phyloP scores from a whole-genome alignment of 768 basidiomycete species.

The Rhizopogon roseolus region DNA sequence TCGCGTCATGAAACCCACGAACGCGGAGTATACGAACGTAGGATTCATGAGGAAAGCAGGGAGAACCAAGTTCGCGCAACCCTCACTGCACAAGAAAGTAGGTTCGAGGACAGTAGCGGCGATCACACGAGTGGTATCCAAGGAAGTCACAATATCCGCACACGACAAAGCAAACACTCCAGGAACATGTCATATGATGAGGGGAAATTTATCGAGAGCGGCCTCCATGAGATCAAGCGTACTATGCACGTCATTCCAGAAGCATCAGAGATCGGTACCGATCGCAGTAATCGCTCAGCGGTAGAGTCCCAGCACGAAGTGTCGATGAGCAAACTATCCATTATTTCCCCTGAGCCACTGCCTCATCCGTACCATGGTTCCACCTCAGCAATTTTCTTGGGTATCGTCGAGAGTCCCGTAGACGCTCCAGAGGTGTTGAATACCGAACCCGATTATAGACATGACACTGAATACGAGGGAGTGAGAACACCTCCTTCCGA shows the following conservation, averaged over 20 bases:
- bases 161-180: conserved; percentile 5
- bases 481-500: conserved; percentile 26
- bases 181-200: conserved; percentile 15
- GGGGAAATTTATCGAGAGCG: conserved; percentile 11
- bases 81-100: neutral
- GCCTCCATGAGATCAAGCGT: conserved; percentile 17
- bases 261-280: conserved; percentile 17
- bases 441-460: conserved; percentile 10
- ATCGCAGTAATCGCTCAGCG: conserved; percentile 10
- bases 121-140: conserved; percentile 10
- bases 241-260: conserved; percentile 25
- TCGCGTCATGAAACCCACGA: conserved; percentile 11
- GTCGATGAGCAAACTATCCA: conserved; percentile 20
- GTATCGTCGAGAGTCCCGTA: conserved; percentile 29
- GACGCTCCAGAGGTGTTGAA: conserved; percentile 9
- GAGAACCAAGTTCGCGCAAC: neutral
- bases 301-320: conserved; percentile 13
- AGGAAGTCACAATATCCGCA: conserved; percentile 7
- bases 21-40: conserved; percentile 14
- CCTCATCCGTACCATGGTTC: conserved; percentile 42
- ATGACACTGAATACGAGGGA: conserved; percentile 13
- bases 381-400: conserved; percentile 24
- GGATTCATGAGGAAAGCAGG: neutral
- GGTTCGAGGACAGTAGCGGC: conserved; percentile 7
- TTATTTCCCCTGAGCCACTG: conserved; percentile 37